Conservation (phyloP, 768 basidiomycete genomes). For the Symmetrospora coprosmae region DNA sequence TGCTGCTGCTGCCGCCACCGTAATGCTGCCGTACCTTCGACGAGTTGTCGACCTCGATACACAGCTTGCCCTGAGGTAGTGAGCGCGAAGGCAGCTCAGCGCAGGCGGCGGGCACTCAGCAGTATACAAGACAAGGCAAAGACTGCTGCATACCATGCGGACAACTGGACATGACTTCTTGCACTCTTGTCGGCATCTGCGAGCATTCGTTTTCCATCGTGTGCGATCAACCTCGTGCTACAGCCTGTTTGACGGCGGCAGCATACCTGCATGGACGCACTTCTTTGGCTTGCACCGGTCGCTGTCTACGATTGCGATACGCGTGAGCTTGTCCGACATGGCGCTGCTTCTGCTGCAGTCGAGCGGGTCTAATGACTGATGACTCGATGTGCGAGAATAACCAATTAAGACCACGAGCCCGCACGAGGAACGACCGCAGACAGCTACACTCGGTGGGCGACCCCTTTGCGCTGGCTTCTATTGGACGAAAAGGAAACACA, state of each 20-base stretch:
- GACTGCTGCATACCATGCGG: constrained; percentile 64
- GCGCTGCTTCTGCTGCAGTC: no score
- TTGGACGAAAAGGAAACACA: no score
- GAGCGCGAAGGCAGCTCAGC: background rate
- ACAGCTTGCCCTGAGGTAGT: constrained; percentile 63
- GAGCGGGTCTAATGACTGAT: background rate
- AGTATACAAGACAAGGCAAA: background rate
- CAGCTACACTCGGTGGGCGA: no score
- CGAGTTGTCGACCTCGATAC: constrained; percentile 94
- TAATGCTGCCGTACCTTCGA: no score
- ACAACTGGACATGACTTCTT: constrained; percentile 98
- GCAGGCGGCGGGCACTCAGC: background rate
- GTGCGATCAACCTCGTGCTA: background rate
- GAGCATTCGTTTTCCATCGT: no score
- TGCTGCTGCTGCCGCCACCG: no score
- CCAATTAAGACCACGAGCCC: no score
- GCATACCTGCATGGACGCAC: constrained; percentile 31
- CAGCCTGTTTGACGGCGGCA: background rate
- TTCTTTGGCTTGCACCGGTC: constrained; percentile 90
- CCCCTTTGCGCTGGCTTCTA: no score
- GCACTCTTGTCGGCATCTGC: constrained; percentile 84
- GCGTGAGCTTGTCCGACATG: constrained; percentile 94
- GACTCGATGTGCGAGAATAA: no score
- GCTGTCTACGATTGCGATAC: constrained; percentile 69
- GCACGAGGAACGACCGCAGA: no score